phyloP scores from a whole-genome alignment of 176 grass and related monocot species.

The Triticum monococcum region DNA sequence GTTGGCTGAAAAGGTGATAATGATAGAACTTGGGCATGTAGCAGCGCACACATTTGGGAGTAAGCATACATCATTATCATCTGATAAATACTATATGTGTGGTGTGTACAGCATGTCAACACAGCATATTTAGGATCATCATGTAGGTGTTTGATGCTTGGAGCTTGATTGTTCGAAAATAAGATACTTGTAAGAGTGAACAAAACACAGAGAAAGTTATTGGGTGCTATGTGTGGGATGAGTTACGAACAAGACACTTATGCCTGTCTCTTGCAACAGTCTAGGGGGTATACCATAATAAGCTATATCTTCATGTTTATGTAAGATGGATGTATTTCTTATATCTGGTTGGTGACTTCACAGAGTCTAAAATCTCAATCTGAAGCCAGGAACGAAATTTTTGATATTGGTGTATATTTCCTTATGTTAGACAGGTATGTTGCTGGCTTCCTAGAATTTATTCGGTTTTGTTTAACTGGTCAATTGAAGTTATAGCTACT shows the following conservation, averaged over 20 bases:
- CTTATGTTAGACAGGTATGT: slow-evolving; percentile 90
- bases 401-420: slow-evolving; percentile 60
- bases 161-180: neutral
- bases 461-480: neutral
- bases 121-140: slow-evolving; percentile 2
- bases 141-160: neutral
- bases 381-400: slow-evolving; percentile 42
- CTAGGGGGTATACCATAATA: slow-evolving; percentile 13
- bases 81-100: neutral
- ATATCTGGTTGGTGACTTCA: slow-evolving; percentile 32
- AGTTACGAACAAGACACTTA: slow-evolving; percentile 8
- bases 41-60: neutral
- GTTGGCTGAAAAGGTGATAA: neutral
- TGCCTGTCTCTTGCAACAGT: neutral
- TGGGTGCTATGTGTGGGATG: neutral
- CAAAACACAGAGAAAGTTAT: neutral
- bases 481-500: slow-evolving; percentile 8
- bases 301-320: neutral
- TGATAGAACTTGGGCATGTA: neutral
- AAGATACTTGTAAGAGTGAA: slow-evolving; percentile 10
- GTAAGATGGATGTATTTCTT: slow-evolving; percentile 9
- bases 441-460: neutral
- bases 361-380: slow-evolving; percentile 49
- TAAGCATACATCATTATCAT: neutral
- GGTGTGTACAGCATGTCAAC: neutral